Percentiles rank a stretch among this genome's conserved stretches.
phyloP scores from a whole-genome alignment of 768 basidiomycete genomes.

The Mycena rebaudengoi region DNA sequence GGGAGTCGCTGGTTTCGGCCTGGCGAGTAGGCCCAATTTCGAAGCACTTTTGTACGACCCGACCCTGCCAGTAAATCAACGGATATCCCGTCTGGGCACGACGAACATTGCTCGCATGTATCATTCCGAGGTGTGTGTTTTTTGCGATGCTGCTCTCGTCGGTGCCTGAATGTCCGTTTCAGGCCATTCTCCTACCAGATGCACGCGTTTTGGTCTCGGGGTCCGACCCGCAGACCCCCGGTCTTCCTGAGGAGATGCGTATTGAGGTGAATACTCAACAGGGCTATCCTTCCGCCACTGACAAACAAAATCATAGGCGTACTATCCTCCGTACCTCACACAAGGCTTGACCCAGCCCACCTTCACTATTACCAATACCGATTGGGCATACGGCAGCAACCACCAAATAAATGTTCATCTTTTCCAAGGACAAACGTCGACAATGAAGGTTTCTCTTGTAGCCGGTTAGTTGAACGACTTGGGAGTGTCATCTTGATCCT shows the following conservation, averaged over 20 bases:
- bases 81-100: conserved; percentile 70
- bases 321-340: conserved; percentile 87
- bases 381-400: conserved; percentile 68
- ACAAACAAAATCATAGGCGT: conserved; percentile 50
- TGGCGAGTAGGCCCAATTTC: conserved; percentile 69
- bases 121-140: conserved; percentile 62
- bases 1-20: conserved; percentile 79
- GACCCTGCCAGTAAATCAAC: conserved; percentile 59
- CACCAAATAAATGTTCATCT: conserved; percentile 61
- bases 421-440: conserved; percentile 50
- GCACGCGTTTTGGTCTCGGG: conserved; percentile 81
- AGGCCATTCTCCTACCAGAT: conserved; percentile 77
- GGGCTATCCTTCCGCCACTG: too few species aligned
- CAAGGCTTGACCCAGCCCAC: conserved; percentile 68
- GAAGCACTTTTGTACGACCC: conserved; percentile 78
- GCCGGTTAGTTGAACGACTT: conserved; percentile 61
- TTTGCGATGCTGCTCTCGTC: neutral
- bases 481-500: neutral
- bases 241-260: conserved; percentile 81
- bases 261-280: conserved; percentile 46
- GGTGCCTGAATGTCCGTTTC: conserved; percentile 34
- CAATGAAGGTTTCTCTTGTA: conserved; percentile 68
- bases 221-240: conserved; percentile 71
- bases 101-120: conserved; percentile 82
- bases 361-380: conserved; percentile 63